Conservation (phyloP, 495 filamentous ascomycete species). For the Terfezia boudieri region DNA sequence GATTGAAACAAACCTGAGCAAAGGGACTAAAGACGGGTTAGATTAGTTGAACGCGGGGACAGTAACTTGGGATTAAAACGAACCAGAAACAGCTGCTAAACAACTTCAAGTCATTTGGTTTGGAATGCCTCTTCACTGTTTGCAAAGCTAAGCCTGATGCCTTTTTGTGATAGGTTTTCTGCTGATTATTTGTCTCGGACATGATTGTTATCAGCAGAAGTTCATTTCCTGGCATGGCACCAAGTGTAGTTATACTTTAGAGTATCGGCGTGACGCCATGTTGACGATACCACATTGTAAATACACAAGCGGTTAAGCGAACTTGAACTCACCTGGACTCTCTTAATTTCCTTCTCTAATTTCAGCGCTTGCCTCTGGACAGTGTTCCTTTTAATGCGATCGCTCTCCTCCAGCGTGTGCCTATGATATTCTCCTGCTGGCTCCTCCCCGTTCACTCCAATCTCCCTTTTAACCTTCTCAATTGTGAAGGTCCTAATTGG, state of each 20-base stretch:
- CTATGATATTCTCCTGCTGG: conserved; percentile 38
- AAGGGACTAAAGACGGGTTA: background rate
- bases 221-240: no score
- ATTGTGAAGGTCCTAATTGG: conserved; percentile 22
- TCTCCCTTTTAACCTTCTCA: conserved; percentile 17
- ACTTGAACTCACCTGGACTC: conserved; percentile 34
- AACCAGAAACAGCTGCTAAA: conserved; percentile 87
- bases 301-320: conserved; percentile 14
- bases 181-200: conserved; percentile 19
- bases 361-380: conserved; percentile 44
- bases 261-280: no score
- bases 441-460: background rate
- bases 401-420: conserved; percentile 56
- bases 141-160: conserved; percentile 51
- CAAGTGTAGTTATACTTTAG: no score
- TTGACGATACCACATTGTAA: conserved; percentile 4
- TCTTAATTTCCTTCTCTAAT: conserved; percentile 45
- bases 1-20: background rate
- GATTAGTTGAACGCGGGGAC: no score
- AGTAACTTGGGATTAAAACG: conserved; percentile 17
- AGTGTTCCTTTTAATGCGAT: conserved; percentile 69
- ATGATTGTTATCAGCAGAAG: conserved; percentile 18
- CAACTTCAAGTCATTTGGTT: conserved; percentile 52
- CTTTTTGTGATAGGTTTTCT: conserved; percentile 66
- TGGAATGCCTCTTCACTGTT: conserved; percentile 51